A percentile compares a stretch with the other conserved stretches of the same genome.
Evolutionary conservation across 1,139 yeast species (phyloP).

Genomic region (Hansenula anomala): DNA sequence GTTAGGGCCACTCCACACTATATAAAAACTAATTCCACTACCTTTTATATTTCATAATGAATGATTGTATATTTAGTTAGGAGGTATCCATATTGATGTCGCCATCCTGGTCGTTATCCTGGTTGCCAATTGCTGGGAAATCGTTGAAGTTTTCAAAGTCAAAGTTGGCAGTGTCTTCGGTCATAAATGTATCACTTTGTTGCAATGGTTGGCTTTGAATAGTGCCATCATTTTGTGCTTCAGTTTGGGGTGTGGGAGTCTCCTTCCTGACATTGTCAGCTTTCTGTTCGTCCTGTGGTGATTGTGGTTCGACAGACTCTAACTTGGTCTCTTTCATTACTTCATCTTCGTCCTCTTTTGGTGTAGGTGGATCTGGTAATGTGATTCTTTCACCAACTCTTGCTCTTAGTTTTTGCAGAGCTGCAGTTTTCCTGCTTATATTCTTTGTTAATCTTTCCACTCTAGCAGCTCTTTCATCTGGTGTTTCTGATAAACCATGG

Average conservation of each 20-base stretch:
- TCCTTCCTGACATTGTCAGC: no score
- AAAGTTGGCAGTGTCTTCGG: not conserved
- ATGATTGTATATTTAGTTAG: not conserved
- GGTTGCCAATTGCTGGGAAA: not conserved
- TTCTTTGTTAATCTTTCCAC: conserved; percentile 15
- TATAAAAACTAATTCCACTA: no score
- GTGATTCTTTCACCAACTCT: conserved; percentile 10
- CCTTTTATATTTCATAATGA: no score
- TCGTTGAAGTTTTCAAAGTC: not conserved
- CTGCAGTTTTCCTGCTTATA: conserved; percentile 10
- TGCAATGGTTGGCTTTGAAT: not conserved
- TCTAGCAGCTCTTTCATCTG: conserved; percentile 16
- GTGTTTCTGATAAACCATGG: conserved; percentile 19
- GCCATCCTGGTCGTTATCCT: not conserved
- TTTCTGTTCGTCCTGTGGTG: no score
- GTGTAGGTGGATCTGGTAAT: conserved; percentile 2
- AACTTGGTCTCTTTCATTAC: not conserved
- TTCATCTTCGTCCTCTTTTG: not conserved
- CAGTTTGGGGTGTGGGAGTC: not conserved
- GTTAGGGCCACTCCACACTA: not conserved
- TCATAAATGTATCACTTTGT: not conserved
- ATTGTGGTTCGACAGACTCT: not conserved
- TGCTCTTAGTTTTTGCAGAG: conserved; percentile 10
- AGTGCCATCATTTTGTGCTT: not conserved
- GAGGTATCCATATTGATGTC: not conserved